Percentiles rank a stretch among this genome's conserved stretches.
These are phyloP conservation scores for Hypericum perforatum DNA, from an alignment of 345 rosid species.

Conservation along the genomic window DNA sequence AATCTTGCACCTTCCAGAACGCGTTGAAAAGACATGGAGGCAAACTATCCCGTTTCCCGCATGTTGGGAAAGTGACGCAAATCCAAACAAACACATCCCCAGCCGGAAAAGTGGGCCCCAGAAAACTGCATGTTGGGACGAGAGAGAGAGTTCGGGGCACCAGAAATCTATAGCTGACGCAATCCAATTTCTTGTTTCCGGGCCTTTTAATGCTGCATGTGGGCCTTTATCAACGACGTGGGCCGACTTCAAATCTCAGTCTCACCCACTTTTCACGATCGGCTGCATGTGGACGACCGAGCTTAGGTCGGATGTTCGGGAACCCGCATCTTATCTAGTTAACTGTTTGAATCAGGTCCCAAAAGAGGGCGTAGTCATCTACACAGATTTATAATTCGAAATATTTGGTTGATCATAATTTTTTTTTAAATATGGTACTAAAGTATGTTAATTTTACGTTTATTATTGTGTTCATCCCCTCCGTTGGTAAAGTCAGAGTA, in stretches of 20 bases:
- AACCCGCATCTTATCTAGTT: not conserved
- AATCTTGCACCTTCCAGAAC: no score
- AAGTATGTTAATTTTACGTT: no score
- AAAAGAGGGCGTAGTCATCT: no score
- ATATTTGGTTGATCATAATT: no score
- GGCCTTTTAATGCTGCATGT: slow-evolving; percentile 10
- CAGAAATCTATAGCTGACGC: slow-evolving; percentile 1
- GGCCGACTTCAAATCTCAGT: slow-evolving; percentile 9
- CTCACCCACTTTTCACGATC: not conserved
- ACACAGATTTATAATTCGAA: no score
- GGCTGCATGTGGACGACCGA: slow-evolving; percentile 18
- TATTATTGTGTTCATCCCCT: no score
- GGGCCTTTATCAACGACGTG: slow-evolving; percentile 8
- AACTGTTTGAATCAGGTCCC: no score
- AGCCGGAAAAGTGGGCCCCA: not conserved
- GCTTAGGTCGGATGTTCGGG: slow-evolving; percentile 1
- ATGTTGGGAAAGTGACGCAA: not conserved
- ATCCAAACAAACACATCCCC: not conserved
- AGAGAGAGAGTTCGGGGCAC: not conserved
- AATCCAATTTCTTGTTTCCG: slow-evolving; percentile 12
- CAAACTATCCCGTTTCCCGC: not conserved
- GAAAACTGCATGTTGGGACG: not conserved
- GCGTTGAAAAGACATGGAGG: no score
- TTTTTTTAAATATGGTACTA: no score
- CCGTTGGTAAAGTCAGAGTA: no score